Conservation (phyloP, 768 basidiomycete genomes). For the Leccinum imitatum region DNA sequence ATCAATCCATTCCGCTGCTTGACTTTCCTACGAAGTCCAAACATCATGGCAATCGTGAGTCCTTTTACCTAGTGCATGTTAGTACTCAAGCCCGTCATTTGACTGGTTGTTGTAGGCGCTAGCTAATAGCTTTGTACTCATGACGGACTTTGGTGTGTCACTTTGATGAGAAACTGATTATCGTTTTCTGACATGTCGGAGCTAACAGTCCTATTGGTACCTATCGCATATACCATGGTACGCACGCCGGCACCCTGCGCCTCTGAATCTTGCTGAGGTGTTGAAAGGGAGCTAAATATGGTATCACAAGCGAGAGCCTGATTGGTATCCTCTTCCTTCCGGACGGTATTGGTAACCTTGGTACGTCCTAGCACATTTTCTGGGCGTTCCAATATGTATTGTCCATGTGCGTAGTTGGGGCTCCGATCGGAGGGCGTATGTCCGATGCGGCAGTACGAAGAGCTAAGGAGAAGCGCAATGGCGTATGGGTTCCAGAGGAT, state of each 20-base stretch:
- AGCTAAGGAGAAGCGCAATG: constrained; percentile 50
- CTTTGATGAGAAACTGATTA: no score
- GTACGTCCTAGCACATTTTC: constrained; percentile 8
- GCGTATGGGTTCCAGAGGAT: constrained; percentile 68
- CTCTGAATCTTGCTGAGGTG: neutral
- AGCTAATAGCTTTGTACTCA: constrained; percentile 33
- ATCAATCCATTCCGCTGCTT: constrained; percentile 61
- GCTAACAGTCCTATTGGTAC: constrained; percentile 45
- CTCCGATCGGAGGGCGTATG: constrained; percentile 55
- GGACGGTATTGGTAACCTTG: constrained; percentile 26
- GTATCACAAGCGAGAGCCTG: constrained; percentile 21
- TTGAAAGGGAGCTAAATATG: constrained; percentile 47
- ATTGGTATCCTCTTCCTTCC: constrained; percentile 29
- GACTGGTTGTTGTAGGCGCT: constrained; percentile 36
- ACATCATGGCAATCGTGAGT: constrained; percentile 54
- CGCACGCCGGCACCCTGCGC: neutral
- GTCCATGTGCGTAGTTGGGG: constrained; percentile 45
- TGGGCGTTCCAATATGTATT: neutral
- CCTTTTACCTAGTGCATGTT: neutral
- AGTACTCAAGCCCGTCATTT: neutral
- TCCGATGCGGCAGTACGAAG: constrained; percentile 54
- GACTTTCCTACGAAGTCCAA: constrained; percentile 55
- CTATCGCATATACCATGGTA: constrained; percentile 68
- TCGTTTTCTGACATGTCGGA: neutral
- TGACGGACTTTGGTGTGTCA: constrained; percentile 38